Evolutionary conservation across 1,284 basidiomycete species (phyloP), one percentile per base, ranked within the genome.

Genomic region (Wallemia hederae): DNA sequence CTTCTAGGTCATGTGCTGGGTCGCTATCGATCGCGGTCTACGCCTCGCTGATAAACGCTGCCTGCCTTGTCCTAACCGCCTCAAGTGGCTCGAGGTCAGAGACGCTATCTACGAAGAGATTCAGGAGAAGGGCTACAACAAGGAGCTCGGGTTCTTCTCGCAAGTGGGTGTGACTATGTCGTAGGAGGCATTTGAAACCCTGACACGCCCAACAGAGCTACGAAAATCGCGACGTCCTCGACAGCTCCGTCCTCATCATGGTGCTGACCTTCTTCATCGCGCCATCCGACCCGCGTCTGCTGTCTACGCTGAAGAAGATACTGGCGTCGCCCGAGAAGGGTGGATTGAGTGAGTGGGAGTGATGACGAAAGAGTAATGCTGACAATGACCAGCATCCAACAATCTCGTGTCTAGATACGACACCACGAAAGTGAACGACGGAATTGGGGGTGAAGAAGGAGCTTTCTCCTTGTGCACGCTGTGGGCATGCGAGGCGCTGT

Each of bases 1-100:
- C 26, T 2, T n/a, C 3, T 64, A 84, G 80, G 74, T 89, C 60
- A 89, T 91, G 87, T 77, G 89, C 68, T 89, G 86, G 87, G 88
- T 94, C 58, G 89, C 89, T 0, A 80, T 94, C 62, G 89, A 94
- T 66, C 76, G 87, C 73, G 86, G 87, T 1, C 75, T 94, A 2
- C 83, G 89, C 17, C 76, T 94, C 22, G 85, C 86, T 1, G 87
- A 92, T 31, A 94, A 94, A 70, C 79, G 89, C 24, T 84, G 68
- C 62, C 64, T 74, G 14, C 73, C 73, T 2, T 73, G 73, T 68
- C 74, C 69, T 22, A 72, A 70, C 64, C 69, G 67, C 61, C 59
- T 71, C 59, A 76, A 79, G 62, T 94, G 89, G 89, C 69, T 82
- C 17, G 72, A 72, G 2, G 78, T 81, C 2, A 77, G 88, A 25